Conservation (phyloP, 306 rosid species). For the Trichosanthes cucumerina region DNA sequence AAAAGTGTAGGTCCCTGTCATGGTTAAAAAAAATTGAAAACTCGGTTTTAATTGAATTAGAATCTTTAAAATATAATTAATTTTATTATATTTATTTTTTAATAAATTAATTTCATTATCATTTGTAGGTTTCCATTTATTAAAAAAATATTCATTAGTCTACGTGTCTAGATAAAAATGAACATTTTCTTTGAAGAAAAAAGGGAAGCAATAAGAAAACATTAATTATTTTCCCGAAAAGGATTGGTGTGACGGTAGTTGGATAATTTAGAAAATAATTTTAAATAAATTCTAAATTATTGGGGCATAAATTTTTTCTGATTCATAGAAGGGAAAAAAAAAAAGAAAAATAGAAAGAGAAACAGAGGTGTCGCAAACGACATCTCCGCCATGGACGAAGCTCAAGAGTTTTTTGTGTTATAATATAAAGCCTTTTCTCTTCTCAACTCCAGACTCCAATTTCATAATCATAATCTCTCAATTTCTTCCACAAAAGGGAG, state of each 20-base stretch:
- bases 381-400: background rate
- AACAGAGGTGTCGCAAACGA: background rate
- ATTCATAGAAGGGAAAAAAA: background rate
- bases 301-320: background rate
- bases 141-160: no score
- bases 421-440: no score
- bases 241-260: background rate
- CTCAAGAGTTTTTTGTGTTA: background rate
- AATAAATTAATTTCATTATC: no score
- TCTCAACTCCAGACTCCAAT: background rate
- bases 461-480: background rate
- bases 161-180: background rate
- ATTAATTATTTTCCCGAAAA: no score
- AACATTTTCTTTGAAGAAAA: background rate
- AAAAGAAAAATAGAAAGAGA: background rate
- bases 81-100: no score
- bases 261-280: background rate
- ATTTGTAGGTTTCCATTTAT: no score
- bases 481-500: background rate
- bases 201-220: background rate
- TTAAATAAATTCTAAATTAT: background rate
- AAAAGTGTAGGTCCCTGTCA: no score
- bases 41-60: no score
- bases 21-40: no score
- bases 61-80: no score